Evolutionary conservation across 768 basidiomycete genomes (phyloP), one percentile per base, ranked within the genome.

Genomic region (Dendrothele bispora): DNA sequence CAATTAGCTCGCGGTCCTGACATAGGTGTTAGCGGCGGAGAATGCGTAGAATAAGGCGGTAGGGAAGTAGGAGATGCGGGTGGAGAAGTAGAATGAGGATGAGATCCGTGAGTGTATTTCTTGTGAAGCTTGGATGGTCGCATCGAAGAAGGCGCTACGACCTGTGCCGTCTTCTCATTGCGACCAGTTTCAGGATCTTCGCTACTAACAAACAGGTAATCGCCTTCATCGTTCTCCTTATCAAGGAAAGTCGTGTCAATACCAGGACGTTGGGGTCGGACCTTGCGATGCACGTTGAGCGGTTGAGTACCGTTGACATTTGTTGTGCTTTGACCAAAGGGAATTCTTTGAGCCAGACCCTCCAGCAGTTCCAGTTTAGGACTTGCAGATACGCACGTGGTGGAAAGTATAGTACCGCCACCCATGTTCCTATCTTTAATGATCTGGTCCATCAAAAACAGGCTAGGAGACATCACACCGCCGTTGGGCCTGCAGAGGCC

Each of bases 1-100:
- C 95, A 98, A 17, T 52, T 81, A 80, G 67, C 78, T 84, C 15
- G 81, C 78, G 22, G 70, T 68, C 18, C 66, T 59, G 46, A 64
- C 66, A 46, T 48, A 56, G 47, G 61, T 15, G 49, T 50, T 43
- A 56, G 68, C 67, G 46, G 73, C 71, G 24, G 78, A 66, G 36
- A 73, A 66, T 17, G 72, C 69, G 30, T 76, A 75, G 10, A 78
- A 79, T 50, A 78, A 70, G 18, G 71, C 70, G 4, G 75, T 61
- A 18, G 72, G 75, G n/a, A n/a, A n/a, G 17, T 25, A 2, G 7
- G 43, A 5, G 32, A 10, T 34, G 29, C 14, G 17, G 43, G 35
- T 20, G 24, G 22, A 38, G 15, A 45, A 25, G n/a, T 48, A 37
- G 4, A 21, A n/a, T 47, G 49, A 36, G 57, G 51, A 7, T 55